These are phyloP conservation scores for Klebsormidium nitens DNA, from an alignment of 139 green algal species.

Conservation along the genomic window DNA sequence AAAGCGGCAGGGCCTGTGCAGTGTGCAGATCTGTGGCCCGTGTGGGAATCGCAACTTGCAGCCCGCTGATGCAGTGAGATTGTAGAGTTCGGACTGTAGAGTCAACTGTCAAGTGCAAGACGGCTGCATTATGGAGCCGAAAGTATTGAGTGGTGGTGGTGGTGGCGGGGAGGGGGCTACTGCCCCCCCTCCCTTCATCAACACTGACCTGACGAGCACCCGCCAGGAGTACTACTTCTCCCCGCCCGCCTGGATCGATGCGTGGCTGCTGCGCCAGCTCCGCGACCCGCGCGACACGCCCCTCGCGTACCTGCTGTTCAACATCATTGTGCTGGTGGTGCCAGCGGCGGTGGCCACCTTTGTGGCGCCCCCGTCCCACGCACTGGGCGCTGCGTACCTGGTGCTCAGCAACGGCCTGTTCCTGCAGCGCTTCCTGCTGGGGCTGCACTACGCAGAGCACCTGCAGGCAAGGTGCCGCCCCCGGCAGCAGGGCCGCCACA, in stretches of 20 bases:
- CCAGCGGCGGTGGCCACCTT: constrained; percentile 18
- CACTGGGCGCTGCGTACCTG: constrained; percentile 26
- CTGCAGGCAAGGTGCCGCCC: background rate
- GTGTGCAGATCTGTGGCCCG: no score
- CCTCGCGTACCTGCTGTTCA: constrained; percentile 34
- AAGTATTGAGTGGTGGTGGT: no score
- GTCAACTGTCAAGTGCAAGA: no score
- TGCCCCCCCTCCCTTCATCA: no score
- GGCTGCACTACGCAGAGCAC: constrained; percentile 34
- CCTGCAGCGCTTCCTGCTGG: constrained; percentile 38
- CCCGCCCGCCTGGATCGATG: constrained; percentile 7
- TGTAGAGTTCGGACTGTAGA: no score
- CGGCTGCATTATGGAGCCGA: no score
- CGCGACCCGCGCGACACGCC: constrained; percentile 16
- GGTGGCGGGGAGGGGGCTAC: no score
- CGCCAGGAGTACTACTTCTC: constrained; percentile 23
- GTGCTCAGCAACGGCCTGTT: constrained; percentile 25
- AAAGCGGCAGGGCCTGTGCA: no score
- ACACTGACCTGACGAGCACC: constrained; percentile 20
- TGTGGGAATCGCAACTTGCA: no score
- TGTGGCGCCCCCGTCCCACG: constrained; percentile 1
- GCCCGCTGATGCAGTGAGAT: no score
- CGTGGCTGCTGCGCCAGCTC: constrained; percentile 22
- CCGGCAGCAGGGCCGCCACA: background rate
- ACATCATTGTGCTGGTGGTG: constrained; percentile 20